Evolutionary conservation across 2,329 filamentous ascomycete genomes (phyloP), one percentile per base, ranked within the genome.

Genomic region (Neofusicoccum umdonicola): DNA sequence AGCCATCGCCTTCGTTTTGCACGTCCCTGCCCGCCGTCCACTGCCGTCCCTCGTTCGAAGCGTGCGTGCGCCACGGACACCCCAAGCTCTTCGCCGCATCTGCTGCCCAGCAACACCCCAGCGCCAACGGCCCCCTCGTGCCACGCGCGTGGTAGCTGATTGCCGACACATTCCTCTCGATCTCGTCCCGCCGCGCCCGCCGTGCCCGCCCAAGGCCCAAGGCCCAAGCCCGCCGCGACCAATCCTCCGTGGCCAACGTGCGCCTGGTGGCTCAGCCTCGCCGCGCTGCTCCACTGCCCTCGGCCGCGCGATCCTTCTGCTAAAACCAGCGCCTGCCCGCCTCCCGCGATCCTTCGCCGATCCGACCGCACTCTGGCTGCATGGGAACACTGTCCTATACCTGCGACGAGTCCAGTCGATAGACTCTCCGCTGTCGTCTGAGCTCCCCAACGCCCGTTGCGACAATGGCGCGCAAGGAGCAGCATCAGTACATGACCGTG

Each of bases 401-500:
- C 39, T 58, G 54, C 54, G 54, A 58, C 39, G 11, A n/a, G 54
- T 58, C 22, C 47, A n/a, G 3, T 13, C 22, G 22, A 31, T 34
- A 34, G 22, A 34, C 15, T 9, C 11, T 17, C n/a, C 17, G 15
- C 13, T 8, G 15, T 35, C 13, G 48, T 15, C 48, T 35, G 48
- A 19, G 27, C 52, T 41, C 52, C 35, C 11, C 17, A 37, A 42
- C 37, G 13, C 4, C 52, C n/a, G 19, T 22, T 41, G 39, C 54
- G 22, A 58, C 3, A n/a, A 58, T 58, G 54, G 17, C 54, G 39
- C 54, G 19, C 22, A 58, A 58, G 39, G 54, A 58, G 39, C 60
- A 45, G 8, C 37, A 45, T 22, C 47, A 63, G 41, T 66, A 66
- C 54, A 64, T 60, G 62, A 65, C 65, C 13, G 50, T 65, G 7